Conservation (phyloP, 805 yeast genomes). For the Novakomyces olei region DNA sequence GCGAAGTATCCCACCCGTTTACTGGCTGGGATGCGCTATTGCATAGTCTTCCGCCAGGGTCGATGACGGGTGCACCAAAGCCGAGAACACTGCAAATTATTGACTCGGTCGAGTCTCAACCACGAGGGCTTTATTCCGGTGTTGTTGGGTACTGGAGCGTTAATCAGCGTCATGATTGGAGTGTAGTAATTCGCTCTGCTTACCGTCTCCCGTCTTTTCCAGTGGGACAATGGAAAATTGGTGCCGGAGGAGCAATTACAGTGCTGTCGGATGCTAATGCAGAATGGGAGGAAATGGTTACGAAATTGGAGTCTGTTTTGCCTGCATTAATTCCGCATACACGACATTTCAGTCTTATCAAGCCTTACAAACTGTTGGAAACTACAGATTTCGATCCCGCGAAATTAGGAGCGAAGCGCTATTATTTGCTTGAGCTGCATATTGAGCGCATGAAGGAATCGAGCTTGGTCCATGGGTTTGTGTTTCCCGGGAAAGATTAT, state of each 20-base stretch:
- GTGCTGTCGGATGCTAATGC: slow-evolving; percentile 61
- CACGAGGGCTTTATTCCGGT: slow-evolving; percentile 81
- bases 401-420: too few relatives aligned
- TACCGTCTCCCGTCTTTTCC: slow-evolving; percentile 38
- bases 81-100: slow-evolving; percentile 72
- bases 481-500: too few relatives aligned
- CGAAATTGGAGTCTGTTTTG: slow-evolving; percentile 59
- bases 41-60: slow-evolving; percentile 83
- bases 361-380: too few relatives aligned
- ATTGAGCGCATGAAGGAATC: too few relatives aligned
- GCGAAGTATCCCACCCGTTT: slow-evolving; percentile 24
- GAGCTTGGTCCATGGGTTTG: too few relatives aligned
- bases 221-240: slow-evolving; percentile 45
- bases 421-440: too few relatives aligned
- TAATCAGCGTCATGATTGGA: slow-evolving; percentile 77
- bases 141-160: slow-evolving; percentile 89
- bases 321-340: too few relatives aligned
- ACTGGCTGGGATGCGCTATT: slow-evolving; percentile 61
- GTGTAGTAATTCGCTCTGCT: slow-evolving; percentile 74
- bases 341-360: too few relatives aligned
- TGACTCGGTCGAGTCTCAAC: slow-evolving; percentile 27
- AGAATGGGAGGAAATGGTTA: slow-evolving; percentile 80
- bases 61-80: slow-evolving; percentile 99
- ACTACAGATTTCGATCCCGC: too few relatives aligned
- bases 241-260: slow-evolving; percentile 97